Conservation (phyloP, 1,284 basidiomycete genomes). For the Microbotryum saponariae region DNA sequence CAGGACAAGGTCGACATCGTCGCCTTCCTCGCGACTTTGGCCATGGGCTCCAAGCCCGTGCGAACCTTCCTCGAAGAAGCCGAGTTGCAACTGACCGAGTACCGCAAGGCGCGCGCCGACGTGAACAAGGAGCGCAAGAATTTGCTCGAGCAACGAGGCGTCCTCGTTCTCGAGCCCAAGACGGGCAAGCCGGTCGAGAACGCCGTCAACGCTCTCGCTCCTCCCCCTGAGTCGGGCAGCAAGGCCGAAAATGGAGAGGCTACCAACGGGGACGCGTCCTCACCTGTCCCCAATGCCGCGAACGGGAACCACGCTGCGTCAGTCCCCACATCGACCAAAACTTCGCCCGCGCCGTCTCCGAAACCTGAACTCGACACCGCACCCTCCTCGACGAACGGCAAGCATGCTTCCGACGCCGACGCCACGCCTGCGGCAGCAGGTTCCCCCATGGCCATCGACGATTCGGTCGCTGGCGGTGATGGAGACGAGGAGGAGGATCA, state of each 20-base stretch:
- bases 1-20: constrained; percentile 77
- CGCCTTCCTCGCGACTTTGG: constrained; percentile 79
- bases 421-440: neutral
- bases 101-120: constrained; percentile 92
- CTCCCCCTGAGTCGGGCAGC: neutral
- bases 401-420: constrained; percentile 2
- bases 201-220: too few species aligned
- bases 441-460: constrained; percentile 4
- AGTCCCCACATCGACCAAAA: too few species aligned
- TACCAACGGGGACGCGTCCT: too few species aligned
- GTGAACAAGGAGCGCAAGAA: constrained; percentile 76
- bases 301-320: too few species aligned
- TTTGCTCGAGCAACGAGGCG: constrained; percentile 22
- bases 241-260: neutral
- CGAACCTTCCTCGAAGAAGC: constrained; percentile 83
- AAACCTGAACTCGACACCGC: too few species aligned
- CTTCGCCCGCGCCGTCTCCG: too few species aligned
- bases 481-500: constrained; percentile 52
- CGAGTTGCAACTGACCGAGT: constrained; percentile 77
- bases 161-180: constrained; percentile 40
- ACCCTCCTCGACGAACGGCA: too few species aligned
- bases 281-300: too few species aligned
- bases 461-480: constrained; percentile 26
- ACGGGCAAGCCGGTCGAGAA: too few species aligned
- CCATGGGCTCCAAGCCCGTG: constrained; percentile 78